Conservation (phyloP, 1,284 basidiomycete genomes). For the Schizopora paradoxa region DNA sequence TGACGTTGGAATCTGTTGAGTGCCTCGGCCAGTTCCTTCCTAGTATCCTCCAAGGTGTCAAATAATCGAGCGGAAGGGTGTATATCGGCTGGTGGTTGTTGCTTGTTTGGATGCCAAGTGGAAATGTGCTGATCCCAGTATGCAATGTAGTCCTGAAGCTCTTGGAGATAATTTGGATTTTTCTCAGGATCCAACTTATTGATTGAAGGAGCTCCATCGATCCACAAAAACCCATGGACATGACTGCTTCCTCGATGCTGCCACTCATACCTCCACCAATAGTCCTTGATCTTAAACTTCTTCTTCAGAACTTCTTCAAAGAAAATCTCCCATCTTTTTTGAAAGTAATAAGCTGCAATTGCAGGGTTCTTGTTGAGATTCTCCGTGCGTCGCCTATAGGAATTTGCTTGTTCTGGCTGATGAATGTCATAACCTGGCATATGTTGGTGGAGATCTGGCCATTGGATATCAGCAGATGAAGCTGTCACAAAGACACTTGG, state of each 20-base stretch:
- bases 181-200: constrained; percentile 16
- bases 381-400: constrained; percentile 13
- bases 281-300: constrained; percentile 18
- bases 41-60: constrained; percentile 19
- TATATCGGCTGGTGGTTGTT: constrained; percentile 12
- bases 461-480: constrained; percentile 26
- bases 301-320: constrained; percentile 19
- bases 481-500: constrained; percentile 26
- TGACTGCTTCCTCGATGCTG: constrained; percentile 26
- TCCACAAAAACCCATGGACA: constrained; percentile 26
- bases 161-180: constrained; percentile 6
- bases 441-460: constrained; percentile 26
- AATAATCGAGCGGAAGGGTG: constrained; percentile 19
- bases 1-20: constrained; percentile 23
- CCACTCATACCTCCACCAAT: constrained; percentile 26
- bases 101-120: constrained; percentile 18
- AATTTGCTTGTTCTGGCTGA: constrained; percentile 12
- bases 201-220: constrained; percentile 20
- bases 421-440: constrained; percentile 21
- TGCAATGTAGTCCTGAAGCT: constrained; percentile 7
- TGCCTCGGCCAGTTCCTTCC: constrained; percentile 22
- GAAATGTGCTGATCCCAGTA: constrained; percentile 21
- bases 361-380: constrained; percentile 24
- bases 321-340: constrained; percentile 19
- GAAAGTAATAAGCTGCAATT: constrained; percentile 24